Conservation (phyloP, 75 land plant genomes). For the Pseudotsuga menziesii region DNA sequence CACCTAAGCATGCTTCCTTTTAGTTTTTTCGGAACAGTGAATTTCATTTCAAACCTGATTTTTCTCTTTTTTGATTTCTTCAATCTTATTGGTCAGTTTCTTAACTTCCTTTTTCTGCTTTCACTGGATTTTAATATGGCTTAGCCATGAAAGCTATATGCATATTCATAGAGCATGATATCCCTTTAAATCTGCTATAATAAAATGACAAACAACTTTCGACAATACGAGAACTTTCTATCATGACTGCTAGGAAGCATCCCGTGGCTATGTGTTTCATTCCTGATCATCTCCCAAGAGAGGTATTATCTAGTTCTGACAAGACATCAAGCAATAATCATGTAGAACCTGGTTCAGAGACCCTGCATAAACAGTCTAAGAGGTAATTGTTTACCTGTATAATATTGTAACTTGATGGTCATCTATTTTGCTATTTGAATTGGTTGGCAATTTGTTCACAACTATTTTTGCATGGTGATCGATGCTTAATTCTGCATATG, state of each 20-base stretch:
- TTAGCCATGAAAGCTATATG: too few relatives aligned
- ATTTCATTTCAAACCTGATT: background rate
- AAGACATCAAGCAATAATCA: constrained; percentile 14
- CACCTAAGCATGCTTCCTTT: background rate
- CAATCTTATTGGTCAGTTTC: too few relatives aligned
- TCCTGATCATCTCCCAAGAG: constrained; percentile 48
- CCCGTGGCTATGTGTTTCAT: constrained; percentile 87
- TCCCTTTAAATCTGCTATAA: constrained; percentile 18
- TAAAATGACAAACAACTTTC: constrained; percentile 81
- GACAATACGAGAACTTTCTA: constrained; percentile 95
- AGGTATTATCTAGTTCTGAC: constrained; percentile 17
- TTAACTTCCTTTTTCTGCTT: too few relatives aligned
- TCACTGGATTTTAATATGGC: too few relatives aligned
- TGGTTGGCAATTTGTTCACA: background rate
- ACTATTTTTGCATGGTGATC: constrained; percentile 17
- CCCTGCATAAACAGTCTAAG: constrained; percentile 55
- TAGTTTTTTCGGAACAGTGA: background rate
- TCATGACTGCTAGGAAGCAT: constrained; percentile 86
- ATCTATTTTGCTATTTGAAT: background rate
- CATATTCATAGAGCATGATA: background rate
- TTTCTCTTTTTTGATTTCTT: background rate
- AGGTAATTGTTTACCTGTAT: constrained; percentile 31
- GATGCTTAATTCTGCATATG: constrained; percentile 84
- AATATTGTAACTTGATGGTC: background rate
- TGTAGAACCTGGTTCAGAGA: constrained; percentile 20